Evolutionary conservation across 225 moss, liverwort and hornwort genomes (phyloP).

Genomic region (Polytrichum commune): DNA sequence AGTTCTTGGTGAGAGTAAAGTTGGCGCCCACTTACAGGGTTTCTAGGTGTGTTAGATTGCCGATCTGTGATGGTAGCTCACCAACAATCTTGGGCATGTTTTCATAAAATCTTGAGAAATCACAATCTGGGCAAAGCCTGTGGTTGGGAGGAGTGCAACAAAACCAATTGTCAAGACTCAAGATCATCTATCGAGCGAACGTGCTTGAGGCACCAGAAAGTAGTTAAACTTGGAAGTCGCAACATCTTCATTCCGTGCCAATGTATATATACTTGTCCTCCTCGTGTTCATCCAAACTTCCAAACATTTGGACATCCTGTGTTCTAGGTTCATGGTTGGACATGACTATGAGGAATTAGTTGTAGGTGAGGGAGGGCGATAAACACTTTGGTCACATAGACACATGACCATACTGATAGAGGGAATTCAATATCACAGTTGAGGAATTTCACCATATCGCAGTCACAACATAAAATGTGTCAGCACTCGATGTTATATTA

Average conservation of each 20-base stretch:
- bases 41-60: background rate
- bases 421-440: background rate
- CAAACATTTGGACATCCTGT: background rate
- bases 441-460: background rate
- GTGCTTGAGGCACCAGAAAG: background rate
- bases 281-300: background rate
- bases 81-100: background rate
- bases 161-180: background rate
- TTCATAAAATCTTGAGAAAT: background rate
- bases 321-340: background rate
- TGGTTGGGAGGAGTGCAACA: background rate
- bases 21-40: background rate
- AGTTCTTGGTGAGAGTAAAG: no score
- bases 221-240: background rate
- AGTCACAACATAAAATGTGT: background rate
- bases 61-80: background rate
- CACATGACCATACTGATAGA: background rate
- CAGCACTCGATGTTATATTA: background rate
- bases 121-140: background rate
- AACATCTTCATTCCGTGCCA: background rate
- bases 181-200: background rate
- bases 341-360: background rate
- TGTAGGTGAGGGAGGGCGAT: background rate
- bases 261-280: background rate
- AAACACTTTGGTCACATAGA: background rate